Base-by-base conservation (phyloP, 140 eudicot genomes). In the Cichorium intybus region DNA sequence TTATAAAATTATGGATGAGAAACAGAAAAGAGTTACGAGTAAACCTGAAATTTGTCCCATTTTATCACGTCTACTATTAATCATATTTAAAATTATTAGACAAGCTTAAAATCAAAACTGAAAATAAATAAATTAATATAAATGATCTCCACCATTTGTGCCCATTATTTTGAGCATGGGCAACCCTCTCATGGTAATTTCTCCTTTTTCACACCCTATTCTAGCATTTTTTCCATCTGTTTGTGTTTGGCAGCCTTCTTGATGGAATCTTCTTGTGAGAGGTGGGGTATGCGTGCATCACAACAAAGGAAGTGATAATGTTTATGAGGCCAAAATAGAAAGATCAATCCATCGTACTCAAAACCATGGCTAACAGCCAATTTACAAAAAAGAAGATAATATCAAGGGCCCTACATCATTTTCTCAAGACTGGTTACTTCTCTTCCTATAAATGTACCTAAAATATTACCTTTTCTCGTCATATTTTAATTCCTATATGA, bases 261-360 rank as follows among this genome's bases (percentile, higher is more conserved):
- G 43, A 7, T 26, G 45, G 45, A 46, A 17, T 21, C 56, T 15
- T 34, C 0, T n/a, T 53, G 24, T 41, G 31, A 45, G 21, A 37
- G 29, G 34, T 23, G 52, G 52, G 58, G 22, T 35, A 26, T 62
- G 50, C 15, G n/a, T 58, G 56, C 26, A 34, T 33, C 20, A 31
- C 34, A 27, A 29, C 64, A 67, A 53, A 14, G 23, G 64, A 65
- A 34, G 71, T 70, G 85, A 80, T 80, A 70, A 80, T 54, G 63
- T 70, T 75, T 75, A 49, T 75, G 81, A 69, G 85, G 85, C 78
- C 68, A 70, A 64, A 39, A 48, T 60, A 70, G 51, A 72, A 75
- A 14, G 68, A 61, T 51, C 50, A 57, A 68, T 48, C 72, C 56
- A 60, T 78, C 83, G 49, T 54, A 31, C 62, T 67, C 75, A 67